A percentile compares a stretch with the other conserved stretches of the same genome.
Evolutionary conservation across 139 green algal genomes (phyloP).

Genomic region (Ettlia oleoabundans): DNA sequence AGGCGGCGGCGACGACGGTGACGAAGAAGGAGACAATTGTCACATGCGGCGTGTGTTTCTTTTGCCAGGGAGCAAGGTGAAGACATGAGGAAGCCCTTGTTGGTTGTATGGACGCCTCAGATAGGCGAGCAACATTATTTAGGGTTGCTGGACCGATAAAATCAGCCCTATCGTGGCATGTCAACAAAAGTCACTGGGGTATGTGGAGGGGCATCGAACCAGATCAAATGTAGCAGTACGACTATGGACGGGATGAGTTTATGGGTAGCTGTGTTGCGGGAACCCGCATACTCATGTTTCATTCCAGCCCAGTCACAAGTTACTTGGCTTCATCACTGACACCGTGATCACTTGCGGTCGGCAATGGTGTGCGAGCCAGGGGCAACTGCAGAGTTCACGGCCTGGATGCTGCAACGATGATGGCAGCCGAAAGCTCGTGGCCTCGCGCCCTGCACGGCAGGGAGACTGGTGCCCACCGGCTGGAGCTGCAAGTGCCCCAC

Average conservation of each 20-base stretch:
- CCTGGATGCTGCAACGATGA: neutral
- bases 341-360: too few relatives aligned
- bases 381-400: too few relatives aligned
- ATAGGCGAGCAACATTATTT: conserved; percentile 31
- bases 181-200: neutral
- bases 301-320: too few relatives aligned
- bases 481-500: neutral
- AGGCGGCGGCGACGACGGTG: neutral
- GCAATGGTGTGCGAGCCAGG: too few relatives aligned
- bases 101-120: conserved; percentile 1
- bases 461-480: neutral
- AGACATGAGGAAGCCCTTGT: neutral
- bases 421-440: neutral
- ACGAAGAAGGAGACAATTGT: neutral
- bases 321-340: too few relatives aligned
- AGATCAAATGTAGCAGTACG: neutral
- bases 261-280: too few relatives aligned
- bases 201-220: neutral
- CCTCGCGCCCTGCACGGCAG: neutral
- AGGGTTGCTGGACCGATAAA: conserved; percentile 14
- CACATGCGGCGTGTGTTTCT: neutral
- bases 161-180: conserved; percentile 21
- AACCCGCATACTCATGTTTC: too few relatives aligned
- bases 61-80: neutral
- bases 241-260: too few relatives aligned